These are phyloP conservation scores for Solidago caesia DNA, from an alignment of 129 eudicot species.

Conservation along the genomic window DNA sequence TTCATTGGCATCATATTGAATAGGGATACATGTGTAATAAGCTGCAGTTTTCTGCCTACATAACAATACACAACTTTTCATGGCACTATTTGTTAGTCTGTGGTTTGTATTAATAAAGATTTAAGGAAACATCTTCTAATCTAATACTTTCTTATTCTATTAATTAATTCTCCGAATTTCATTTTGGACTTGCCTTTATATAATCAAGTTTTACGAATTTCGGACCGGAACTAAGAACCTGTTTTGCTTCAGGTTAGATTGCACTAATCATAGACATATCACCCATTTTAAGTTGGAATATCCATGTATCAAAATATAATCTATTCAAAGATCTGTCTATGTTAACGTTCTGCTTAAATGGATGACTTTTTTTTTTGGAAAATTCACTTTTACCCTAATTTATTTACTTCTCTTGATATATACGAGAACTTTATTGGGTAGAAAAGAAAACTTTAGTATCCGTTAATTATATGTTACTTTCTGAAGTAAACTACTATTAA, in stretches of 20 bases:
- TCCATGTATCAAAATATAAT: too few species aligned
- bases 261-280: background rate
- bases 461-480: background rate
- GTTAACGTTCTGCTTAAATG: background rate
- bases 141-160: background rate
- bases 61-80: background rate
- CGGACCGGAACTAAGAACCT: background rate
- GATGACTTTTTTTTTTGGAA: background rate
- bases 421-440: background rate
- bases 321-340: background rate
- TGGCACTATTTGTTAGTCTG: background rate
- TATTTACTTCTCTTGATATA: background rate
- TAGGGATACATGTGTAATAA: background rate
- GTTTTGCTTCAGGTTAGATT: conserved; percentile 1
- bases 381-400: background rate
- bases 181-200: background rate
- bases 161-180: background rate
- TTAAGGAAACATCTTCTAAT: background rate
- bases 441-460: background rate
- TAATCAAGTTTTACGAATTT: background rate
- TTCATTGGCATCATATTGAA: background rate
- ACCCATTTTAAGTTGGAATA: too few species aligned
- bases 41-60: background rate
- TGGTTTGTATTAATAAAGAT: background rate
- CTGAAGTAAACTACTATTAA: background rate